Conservation (phyloP, 176 grass and related monocot genomes). For the Oryza brachyantha region DNA sequence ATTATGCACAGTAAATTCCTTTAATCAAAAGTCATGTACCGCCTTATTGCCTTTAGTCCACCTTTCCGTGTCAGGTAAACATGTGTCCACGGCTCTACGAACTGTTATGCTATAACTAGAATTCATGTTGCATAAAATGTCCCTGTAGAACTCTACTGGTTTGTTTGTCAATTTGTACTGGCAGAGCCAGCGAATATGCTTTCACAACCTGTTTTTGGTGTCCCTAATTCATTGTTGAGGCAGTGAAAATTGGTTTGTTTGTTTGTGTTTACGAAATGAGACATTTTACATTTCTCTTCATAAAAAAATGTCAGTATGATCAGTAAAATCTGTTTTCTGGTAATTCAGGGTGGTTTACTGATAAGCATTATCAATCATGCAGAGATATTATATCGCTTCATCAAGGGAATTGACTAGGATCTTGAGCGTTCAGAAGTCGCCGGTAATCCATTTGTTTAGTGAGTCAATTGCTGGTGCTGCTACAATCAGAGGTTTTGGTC, state of each 20-base stretch:
- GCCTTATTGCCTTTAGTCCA: neutral
- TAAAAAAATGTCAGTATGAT: neutral
- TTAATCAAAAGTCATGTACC: neutral
- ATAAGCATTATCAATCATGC: conserved; percentile 32
- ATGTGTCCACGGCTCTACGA: neutral
- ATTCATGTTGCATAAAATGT: neutral
- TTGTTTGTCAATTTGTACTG: neutral
- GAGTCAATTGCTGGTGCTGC: conserved; percentile 96
- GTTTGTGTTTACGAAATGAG: neutral
- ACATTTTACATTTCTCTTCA: neutral
- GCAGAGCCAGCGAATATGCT: neutral
- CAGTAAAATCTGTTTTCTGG: conserved; percentile 9
- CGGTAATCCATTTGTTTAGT: conserved; percentile 94
- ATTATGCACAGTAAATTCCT: neutral
- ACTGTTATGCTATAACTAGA: too few relatives aligned
- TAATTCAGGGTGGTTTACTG: conserved; percentile 24
- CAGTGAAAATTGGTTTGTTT: neutral
- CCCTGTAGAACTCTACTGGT: neutral
- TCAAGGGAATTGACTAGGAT: conserved; percentile 93
- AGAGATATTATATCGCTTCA: conserved; percentile 99
- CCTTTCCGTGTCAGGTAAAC: neutral
- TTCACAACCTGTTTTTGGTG: neutral
- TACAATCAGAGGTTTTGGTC: conserved; percentile 89
- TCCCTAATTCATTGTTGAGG: neutral
- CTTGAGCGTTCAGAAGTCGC: conserved; percentile 96